Evolutionary conservation across 208 protist species (phyloP), one percentile per base, ranked within the genome.

Genomic region (Leishmania tarentolae): DNA sequence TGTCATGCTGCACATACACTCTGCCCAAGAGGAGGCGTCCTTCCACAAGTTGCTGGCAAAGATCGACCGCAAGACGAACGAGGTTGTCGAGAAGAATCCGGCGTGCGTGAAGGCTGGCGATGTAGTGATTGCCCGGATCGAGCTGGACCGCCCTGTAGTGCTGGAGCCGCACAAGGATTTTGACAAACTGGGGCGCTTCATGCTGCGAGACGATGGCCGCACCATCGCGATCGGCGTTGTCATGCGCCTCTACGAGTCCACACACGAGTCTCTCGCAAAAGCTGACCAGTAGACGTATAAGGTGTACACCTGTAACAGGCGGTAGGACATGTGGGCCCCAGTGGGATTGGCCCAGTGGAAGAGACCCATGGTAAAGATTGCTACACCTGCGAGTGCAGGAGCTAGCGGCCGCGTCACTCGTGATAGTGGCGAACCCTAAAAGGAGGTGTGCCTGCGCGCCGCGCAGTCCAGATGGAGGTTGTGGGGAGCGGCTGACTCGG

Each of bases 161-260:
- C 52, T 99, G 19, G 98, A 99, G 83, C 70, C 88, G 40, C 98
- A 98, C 90, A 95, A 99, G 86, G 92, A 95, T 28, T 98, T 98
- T 85, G 97, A 98, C 75, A 98, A 99, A 85, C 86, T 99, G 56
- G 97, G 98, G 40, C 97, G 98, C 79, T 99, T 99, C 90, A 99
- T 98, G 84, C 82, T 99, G 50, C 96, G 98, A 79, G 98, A 99
- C 52, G 97, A 99, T 52, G 96, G 96, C 65, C 95, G 94, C 83
- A 98, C 96, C 21, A 96, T 98, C 79, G 95, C 94, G 56, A 96
- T 98, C 87, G 96, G 95, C 66, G 90, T 98, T 57, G 85, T 98
- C 63, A 90, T 89, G 71, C 97, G 96, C 82, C 86, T 98, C 5
- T 95, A 96, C 86, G 92, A 96, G 74, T 94, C 91, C 46, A 97